phyloP scores from a whole-genome alignment of 129 eudicot genomes.

The Flaveria linearis region DNA sequence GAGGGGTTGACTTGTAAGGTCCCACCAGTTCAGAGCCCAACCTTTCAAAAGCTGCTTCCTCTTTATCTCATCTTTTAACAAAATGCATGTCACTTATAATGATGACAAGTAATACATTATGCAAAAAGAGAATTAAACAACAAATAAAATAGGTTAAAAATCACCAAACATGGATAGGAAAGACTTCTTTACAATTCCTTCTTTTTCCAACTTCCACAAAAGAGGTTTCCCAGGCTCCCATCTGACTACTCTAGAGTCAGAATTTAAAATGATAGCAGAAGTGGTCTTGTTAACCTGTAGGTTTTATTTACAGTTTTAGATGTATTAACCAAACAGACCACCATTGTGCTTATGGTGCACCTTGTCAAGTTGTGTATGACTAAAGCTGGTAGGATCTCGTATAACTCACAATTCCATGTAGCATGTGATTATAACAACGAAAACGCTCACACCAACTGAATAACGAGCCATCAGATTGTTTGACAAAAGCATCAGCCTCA shows the following conservation, averaged over 20 bases:
- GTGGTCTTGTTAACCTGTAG: conserved; percentile 61
- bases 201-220: conserved; percentile 59
- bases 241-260: conserved; percentile 40
- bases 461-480: conserved; percentile 83
- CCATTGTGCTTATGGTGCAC: background rate
- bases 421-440: conserved; percentile 73
- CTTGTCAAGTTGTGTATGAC: background rate
- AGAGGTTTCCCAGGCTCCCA: conserved; percentile 82
- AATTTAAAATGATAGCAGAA: conserved; percentile 39
- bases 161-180: conserved; percentile 72
- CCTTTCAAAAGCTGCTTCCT: conserved; percentile 70
- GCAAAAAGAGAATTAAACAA: background rate
- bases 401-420: conserved; percentile 76
- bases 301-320: conserved; percentile 3
- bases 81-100: conserved; percentile 4
- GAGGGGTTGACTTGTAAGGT: conserved; percentile 78
- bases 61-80: conserved; percentile 60
- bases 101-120: background rate
- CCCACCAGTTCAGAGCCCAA: conserved; percentile 93
- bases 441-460: conserved; percentile 96
- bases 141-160: background rate
- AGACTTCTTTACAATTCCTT: conserved; percentile 76
- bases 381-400: background rate
- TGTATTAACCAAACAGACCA: background rate
- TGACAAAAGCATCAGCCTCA: conserved; percentile 72